Evolutionary conservation across 305 asterid species (phyloP), one percentile per base, ranked within the genome.

Genomic region (Caryopteris hybrid): DNA sequence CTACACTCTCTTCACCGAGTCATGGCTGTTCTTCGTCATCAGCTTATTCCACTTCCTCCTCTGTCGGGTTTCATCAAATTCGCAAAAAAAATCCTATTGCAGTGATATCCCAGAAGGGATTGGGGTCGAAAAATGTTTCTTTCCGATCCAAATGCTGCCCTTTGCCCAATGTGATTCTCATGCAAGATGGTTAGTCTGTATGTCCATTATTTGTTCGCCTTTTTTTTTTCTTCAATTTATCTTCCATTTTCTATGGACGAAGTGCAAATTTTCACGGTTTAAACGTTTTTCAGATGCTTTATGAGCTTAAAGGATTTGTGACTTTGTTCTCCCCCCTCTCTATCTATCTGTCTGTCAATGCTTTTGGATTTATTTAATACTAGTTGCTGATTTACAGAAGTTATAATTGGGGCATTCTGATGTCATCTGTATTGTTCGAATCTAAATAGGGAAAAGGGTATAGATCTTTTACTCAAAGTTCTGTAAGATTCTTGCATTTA

Each of bases 121-220:
- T 81, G 68, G 80, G 33, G 65, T 74, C 79, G 25, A 77, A 62
- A 50, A 71, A 56, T 38, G 76, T 79, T 71, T 71, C 85, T 58
- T 76, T 86, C 54, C 85, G 76, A 75, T 75, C 83, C 53, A 88
- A 84, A 59, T 61, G 74, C 74, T 60, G 50, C 74, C 69, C 79
- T n/a, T 43, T 23, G 61, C 60, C 80, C 65, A 79, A 76, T 80
- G 88, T 64, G 56, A 71, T 81, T 78, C 74, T 79, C 87, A 81
- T 83, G 91, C 95, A 83, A 65, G 96, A 89, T 75, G 95, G 95
- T 87, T 79, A 17, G 89, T 71, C 74, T 69, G 42, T 25, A 6
- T 33, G 61, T 36, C 38, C 71, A 39, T 1, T 18, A 52, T 65
- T 42, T 33, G 10, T 69, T 51, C 64, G 13, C 43, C 22, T 5